Evolutionary conservation across 495 filamentous ascomycete genomes (phyloP), one percentile per base, ranked within the genome.

Genomic region (Platismatia glauca): DNA sequence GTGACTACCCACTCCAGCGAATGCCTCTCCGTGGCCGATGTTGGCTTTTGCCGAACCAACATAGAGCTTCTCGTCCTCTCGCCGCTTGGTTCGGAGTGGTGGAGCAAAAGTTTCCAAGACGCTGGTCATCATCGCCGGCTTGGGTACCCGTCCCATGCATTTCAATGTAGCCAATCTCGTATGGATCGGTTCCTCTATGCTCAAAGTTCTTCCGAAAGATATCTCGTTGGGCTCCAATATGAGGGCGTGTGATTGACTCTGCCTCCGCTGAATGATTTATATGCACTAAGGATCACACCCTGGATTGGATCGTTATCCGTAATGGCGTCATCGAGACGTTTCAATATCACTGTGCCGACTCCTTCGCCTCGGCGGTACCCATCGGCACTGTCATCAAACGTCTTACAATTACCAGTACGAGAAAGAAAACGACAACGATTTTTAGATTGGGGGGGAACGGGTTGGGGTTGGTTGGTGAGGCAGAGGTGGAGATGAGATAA

Each of bases 231-330:
- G 77, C 16, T 74, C 73, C 1, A 70, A 13, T 13, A 20, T 74
- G 34, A 73, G 70, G 1, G 68, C 59, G 4, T 60, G 44, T 29
- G 33, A 62, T 27, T 63, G 24, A 55, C 57, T 31, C 29, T 55
- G 59, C 34, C 16, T 18, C 16, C 16, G 39, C 16, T 20, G 39
- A 43, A 13, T 89, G 86, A 60, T 87, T 84, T 2, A 83, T 82
- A 74, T 1, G 81, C 76, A 13, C 77, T 80, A 0, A 81, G 71
- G 35, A 89, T 81, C 33, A 88, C 80, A 6, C 75, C 87, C 15
- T 84, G 76, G 33, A 90, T 76, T 31, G 81, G 73, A 66, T 89
- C 84, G 20, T 82, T 80, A 61, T 89, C 83, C 0, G 75, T 72
- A 33, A 84, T 41, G 0, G 86, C 86, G 69, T 82, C 77, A 7